Evolutionary conservation across 192 early-diverging fungal species (phyloP).

Genomic region (Podila epigama): DNA sequence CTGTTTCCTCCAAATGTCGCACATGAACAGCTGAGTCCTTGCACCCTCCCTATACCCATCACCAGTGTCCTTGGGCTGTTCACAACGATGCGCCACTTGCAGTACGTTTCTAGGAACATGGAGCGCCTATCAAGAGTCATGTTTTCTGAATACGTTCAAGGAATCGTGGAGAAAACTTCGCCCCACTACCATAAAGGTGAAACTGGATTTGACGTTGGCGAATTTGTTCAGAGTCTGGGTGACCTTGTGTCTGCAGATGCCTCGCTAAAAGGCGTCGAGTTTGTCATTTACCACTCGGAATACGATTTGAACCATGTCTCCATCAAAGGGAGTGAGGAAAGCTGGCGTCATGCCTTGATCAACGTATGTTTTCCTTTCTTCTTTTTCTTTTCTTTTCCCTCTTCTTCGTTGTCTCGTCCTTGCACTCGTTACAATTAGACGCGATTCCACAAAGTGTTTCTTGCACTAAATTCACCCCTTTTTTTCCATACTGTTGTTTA

Average conservation of each 20-base stretch:
- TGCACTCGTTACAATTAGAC: background rate
- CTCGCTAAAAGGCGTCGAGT: constrained; percentile 56
- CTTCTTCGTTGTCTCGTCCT: background rate
- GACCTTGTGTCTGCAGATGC: constrained; percentile 67
- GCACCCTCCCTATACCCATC: constrained; percentile 61
- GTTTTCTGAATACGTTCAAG: constrained; percentile 46
- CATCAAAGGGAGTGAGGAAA: constrained; percentile 62
- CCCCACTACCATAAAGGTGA: constrained; percentile 25
- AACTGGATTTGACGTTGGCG: constrained; percentile 63
- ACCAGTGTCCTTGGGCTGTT: constrained; percentile 60
- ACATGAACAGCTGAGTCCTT: constrained; percentile 62
- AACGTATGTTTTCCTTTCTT: constrained; percentile 49
- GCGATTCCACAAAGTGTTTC: background rate
- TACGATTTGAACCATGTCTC: constrained; percentile 59
- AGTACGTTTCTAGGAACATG: constrained; percentile 58
- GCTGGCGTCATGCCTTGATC: constrained; percentile 58
- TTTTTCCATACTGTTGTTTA: background rate
- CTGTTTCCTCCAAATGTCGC: constrained; percentile 50
- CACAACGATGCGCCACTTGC: constrained; percentile 60
- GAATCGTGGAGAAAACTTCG: constrained; percentile 27
- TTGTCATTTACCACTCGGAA: constrained; percentile 63
- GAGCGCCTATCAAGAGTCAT: constrained; percentile 49
- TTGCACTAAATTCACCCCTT: background rate
- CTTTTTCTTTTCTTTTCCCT: constrained; percentile 6
- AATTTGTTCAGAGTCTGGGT: constrained; percentile 61